phyloP scores from a whole-genome alignment of 2,329 filamentous ascomycete genomes.

The Metarhizium sp. region DNA sequence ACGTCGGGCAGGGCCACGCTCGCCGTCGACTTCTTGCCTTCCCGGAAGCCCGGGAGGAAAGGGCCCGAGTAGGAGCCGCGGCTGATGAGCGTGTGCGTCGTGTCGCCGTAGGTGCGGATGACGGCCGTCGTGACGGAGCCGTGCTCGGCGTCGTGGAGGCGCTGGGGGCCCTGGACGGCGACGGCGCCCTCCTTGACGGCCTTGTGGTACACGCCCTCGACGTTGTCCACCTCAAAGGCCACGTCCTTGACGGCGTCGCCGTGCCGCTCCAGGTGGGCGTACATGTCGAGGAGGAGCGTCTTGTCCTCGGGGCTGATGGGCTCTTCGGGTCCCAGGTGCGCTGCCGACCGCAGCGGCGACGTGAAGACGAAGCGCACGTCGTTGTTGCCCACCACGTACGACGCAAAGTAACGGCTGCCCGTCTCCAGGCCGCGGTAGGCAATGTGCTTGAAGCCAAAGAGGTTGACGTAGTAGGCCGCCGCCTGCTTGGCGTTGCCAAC shows the following conservation, averaged over 20 bases:
- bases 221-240: constrained; percentile 87
- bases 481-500: constrained; percentile 96
- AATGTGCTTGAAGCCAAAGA: constrained; percentile 75
- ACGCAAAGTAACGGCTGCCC: constrained; percentile 69
- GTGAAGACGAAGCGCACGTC: constrained; percentile 75
- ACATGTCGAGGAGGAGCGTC: constrained; percentile 60
- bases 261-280: constrained; percentile 75
- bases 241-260: constrained; percentile 94
- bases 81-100: constrained; percentile 84
- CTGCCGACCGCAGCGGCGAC: constrained; percentile 61
- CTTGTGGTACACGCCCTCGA: constrained; percentile 66
- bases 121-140: constrained; percentile 66
- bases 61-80: constrained; percentile 58
- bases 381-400: constrained; percentile 73
- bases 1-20: constrained; percentile 49
- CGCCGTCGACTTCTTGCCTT: constrained; percentile 32
- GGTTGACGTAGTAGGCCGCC: constrained; percentile 76
- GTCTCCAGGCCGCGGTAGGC: constrained; percentile 88
- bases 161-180: constrained; percentile 52
- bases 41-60: constrained; percentile 77
- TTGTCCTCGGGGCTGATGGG: constrained; percentile 55
- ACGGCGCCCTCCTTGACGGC: constrained; percentile 58
- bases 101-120: constrained; percentile 89
- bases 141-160: constrained; percentile 44
- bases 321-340: constrained; percentile 46